Percentiles rank a stretch among this genome's conserved stretches.
These are phyloP conservation scores for Tolypocladium inflatum DNA, from an alignment of 2,329 filamentous ascomycete species.

Conservation along the genomic window DNA sequence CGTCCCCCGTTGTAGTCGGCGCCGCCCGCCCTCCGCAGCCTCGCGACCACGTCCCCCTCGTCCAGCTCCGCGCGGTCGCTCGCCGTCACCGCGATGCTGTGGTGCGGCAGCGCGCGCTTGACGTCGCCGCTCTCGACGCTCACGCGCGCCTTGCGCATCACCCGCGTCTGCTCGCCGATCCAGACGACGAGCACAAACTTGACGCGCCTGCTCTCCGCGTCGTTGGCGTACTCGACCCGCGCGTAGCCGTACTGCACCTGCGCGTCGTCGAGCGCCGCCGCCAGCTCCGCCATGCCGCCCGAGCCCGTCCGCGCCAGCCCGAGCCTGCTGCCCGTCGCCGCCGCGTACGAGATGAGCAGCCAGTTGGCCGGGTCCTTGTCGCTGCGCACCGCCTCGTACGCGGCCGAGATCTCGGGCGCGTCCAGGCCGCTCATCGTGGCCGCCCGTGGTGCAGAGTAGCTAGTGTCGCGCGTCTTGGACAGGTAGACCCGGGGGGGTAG, in stretches of 20 bases:
- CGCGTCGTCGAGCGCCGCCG: constrained; percentile 42
- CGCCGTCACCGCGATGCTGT: constrained; percentile 56
- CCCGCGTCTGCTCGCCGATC: constrained; percentile 55
- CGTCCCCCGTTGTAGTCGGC: constrained; percentile 62
- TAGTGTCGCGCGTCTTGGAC: neutral
- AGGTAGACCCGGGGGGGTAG: neutral
- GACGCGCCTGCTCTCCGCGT: constrained; percentile 57
- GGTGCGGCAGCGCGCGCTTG: constrained; percentile 53
- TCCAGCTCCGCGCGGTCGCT: constrained; percentile 50
- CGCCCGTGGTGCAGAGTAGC: neutral
- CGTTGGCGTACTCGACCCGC: constrained; percentile 60
- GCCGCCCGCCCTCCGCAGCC: constrained; percentile 56
- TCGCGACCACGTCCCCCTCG: constrained; percentile 49
- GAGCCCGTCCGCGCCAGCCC: constrained; percentile 46
- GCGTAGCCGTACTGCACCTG: constrained; percentile 59
- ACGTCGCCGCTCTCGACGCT: constrained; percentile 58
- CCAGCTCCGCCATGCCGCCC: constrained; percentile 51
- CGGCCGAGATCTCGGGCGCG: constrained; percentile 48
- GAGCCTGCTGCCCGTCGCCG: constrained; percentile 45
- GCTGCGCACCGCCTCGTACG: constrained; percentile 57
- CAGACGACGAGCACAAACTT: constrained; percentile 61
- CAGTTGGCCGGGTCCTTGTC: constrained; percentile 59
- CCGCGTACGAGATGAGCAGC: constrained; percentile 55
- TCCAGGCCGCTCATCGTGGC: constrained; percentile 44
- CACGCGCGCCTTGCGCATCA: constrained; percentile 62